Evolutionary conservation across 495 filamentous ascomycete genomes (phyloP).

Genomic region (Xylona heveae): DNA sequence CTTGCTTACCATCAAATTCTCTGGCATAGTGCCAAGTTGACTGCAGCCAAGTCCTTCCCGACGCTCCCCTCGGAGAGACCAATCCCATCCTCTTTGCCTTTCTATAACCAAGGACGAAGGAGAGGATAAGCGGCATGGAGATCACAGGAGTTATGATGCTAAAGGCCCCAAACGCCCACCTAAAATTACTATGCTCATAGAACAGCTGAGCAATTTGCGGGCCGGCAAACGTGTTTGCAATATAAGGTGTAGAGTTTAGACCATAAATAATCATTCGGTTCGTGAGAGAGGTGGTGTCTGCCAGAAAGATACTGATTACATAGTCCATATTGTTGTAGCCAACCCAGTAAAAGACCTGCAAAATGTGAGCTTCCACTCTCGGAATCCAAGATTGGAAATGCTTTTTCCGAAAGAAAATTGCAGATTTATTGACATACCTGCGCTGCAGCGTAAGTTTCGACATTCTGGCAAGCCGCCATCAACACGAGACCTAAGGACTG

Average conservation of each 20-base stretch:
- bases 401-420: too few species aligned
- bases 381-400: too few species aligned
- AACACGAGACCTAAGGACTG: conserved; percentile 22
- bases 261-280: conserved; percentile 41
- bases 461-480: conserved; percentile 26
- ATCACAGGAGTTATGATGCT: conserved; percentile 10
- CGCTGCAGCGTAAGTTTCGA: conserved; percentile 24
- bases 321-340: conserved; percentile 39
- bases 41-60: conserved; percentile 23
- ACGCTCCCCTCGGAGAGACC: too few species aligned
- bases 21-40: conserved; percentile 30
- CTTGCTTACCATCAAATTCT: conserved; percentile 34
- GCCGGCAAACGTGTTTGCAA: conserved; percentile 42
- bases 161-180: conserved; percentile 15
- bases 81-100: conserved; percentile 20
- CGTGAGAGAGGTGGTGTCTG: conserved; percentile 46
- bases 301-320: conserved; percentile 49
- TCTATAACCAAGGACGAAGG: conserved; percentile 9
- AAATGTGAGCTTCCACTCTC: too few species aligned
- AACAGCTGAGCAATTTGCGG: conserved; percentile 16
- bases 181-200: conserved; percentile 6
- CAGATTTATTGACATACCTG: too few species aligned
- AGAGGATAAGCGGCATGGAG: conserved; percentile 7
- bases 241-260: conserved; percentile 36
- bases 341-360: conserved; percentile 34